phyloP scores from a whole-genome alignment of 2,329 filamentous ascomycete species.

The Hirsutella minnesotensis region DNA sequence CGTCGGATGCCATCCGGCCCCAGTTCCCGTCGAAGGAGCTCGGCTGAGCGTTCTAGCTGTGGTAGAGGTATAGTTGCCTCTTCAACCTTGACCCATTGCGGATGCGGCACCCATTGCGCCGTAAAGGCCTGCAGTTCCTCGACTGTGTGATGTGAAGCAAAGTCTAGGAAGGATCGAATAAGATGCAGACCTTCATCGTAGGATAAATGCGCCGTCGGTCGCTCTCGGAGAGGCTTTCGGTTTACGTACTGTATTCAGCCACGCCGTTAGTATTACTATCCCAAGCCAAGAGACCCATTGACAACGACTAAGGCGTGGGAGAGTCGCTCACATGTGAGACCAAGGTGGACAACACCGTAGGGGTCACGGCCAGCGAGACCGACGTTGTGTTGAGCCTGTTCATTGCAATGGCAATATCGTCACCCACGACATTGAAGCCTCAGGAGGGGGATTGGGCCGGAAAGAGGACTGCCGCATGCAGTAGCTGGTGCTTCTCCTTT shows the following conservation, averaged over 20 bases:
- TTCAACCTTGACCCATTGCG: slow-evolving; percentile 76
- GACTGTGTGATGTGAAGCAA: slow-evolving; percentile 78
- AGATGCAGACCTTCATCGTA: slow-evolving; percentile 89
- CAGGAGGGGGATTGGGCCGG: background rate
- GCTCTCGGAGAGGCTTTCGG: slow-evolving; percentile 59
- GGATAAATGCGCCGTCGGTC: slow-evolving; percentile 80
- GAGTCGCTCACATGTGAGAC: slow-evolving; percentile 61
- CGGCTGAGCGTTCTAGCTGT: slow-evolving; percentile 55
- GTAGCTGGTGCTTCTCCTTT: background rate
- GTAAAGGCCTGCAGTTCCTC: slow-evolving; percentile 92
- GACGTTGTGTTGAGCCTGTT: slow-evolving; percentile 63
- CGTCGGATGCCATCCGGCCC: slow-evolving; percentile 60
- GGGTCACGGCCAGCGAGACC: slow-evolving; percentile 73
- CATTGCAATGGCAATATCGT: slow-evolving; percentile 18
- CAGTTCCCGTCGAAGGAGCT: slow-evolving; percentile 59
- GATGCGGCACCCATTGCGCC: slow-evolving; percentile 78
- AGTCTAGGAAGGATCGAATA: slow-evolving; percentile 73
- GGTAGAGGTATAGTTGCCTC: slow-evolving; percentile 51
- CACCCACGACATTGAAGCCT: background rate
- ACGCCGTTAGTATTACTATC: too few relatives aligned
- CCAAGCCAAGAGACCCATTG: too few relatives aligned
- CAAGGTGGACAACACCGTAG: slow-evolving; percentile 76
- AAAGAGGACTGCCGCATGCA: background rate
- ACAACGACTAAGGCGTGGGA: too few relatives aligned
- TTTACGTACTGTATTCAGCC: slow-evolving; percentile 65